Base-by-base conservation (phyloP, 169 alveolate genomes). In the Plasmodium billcollinsi region DNA sequence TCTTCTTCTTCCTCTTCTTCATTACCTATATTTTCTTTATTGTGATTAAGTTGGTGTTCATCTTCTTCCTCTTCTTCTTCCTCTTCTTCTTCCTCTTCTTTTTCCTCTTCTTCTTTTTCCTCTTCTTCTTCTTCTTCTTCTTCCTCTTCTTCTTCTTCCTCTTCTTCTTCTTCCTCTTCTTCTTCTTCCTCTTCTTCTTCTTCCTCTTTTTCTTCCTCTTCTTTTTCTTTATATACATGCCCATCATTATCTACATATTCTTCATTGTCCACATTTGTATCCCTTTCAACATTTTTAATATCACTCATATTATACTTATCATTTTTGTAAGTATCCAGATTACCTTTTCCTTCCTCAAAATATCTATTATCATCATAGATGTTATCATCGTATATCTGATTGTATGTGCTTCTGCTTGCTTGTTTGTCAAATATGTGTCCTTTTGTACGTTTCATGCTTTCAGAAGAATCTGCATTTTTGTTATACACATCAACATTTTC, bases 161-260 rank as follows among this genome's bases (percentile, higher is more conserved):
- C 26, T 0, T 24, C 43, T 33, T 33, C 43, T 29, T 29, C 43
- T 4, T 29, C 43, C 6, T 29, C 43, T 2, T 29, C 43, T 33
- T 33, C 43, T 5, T 18, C 43, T 3, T 33, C 43, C 4, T 33
- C 43, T 6, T 33, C 43, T 5, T 4, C 43, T 5, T 33, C 45
- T 0, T 67, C 74, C 3, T 67, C 74, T 12, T 21, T 61, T 0
- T 67, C 74, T 33, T 67, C 21, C 29, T 67, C 61, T 67, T 12
- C 39, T 3, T 73, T 63, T 7, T 56, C 89, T 1, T 47, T 86
- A 20, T 78, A 91, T 7, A 43, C 92, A 2, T 76, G 73, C 14
- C 69, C 73, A 20, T 56, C 89, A 3, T 47, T 89, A 20, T 78
- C 92, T 7, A 24, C 92, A 4, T 76, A 89, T 33, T 70, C 92